Percentiles rank a stretch among this genome's conserved stretches.
phyloP scores from a whole-genome alignment of 2,329 filamentous ascomycete genomes.

The Cladosporium halotolerans region DNA sequence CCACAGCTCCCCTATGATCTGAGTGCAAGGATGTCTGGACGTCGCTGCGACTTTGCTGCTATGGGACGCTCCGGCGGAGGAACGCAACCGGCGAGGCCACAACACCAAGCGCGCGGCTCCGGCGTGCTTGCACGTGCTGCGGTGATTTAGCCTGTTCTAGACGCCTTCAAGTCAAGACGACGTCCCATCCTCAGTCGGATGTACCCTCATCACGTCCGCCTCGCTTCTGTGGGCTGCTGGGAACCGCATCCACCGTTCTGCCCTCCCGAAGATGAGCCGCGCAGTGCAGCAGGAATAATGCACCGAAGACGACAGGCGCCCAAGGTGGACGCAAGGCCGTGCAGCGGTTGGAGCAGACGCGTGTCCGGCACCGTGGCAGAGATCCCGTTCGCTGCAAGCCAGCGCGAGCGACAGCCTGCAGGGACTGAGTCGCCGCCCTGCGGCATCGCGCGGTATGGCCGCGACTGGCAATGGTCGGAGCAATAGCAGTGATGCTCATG shows the following conservation, averaged over 20 bases:
- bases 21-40: neutral
- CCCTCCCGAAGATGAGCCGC: no score
- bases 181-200: neutral
- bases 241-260: no score
- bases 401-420: neutral
- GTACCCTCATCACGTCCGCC: neutral
- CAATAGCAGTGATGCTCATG: neutral
- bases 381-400: no score
- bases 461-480: conserved; percentile 6
- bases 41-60: conserved; percentile 6
- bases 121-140: conserved; percentile 1
- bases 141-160: conserved; percentile 1
- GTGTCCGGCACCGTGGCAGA: neutral
- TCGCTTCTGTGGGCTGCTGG: neutral
- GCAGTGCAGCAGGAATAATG: no score
- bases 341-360: neutral
- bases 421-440: neutral
- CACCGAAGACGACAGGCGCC: no score
- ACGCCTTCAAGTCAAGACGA: neutral
- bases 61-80: conserved; percentile 10
- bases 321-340: no score
- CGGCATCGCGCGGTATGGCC: neutral
- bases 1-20: no score
- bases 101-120: neutral
- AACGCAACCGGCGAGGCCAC: conserved; percentile 4